A percentile compares a stretch with the other conserved stretches of the same genome.
Conservation (phyloP, 2,329 filamentous ascomycete species). For the Rhynchosporium secalis region DNA sequence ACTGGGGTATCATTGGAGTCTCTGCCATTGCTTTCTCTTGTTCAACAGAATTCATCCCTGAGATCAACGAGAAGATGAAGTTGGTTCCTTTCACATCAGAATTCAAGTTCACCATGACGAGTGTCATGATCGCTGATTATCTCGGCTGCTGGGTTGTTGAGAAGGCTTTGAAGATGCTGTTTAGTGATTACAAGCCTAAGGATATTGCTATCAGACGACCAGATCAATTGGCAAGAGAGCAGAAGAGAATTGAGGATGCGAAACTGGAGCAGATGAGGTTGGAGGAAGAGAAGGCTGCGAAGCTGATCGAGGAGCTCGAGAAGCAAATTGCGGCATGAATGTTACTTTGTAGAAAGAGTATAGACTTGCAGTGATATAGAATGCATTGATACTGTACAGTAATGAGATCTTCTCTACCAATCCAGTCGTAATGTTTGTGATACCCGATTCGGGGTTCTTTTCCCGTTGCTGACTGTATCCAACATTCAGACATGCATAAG, state of each 20-base stretch:
- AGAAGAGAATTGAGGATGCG: slow-evolving; percentile 63
- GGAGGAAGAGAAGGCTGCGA: slow-evolving; percentile 53
- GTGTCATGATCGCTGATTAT: slow-evolving; percentile 85
- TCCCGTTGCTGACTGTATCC: neutral
- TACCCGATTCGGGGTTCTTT: neutral
- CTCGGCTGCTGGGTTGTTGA: slow-evolving; percentile 85
- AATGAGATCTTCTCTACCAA: neutral
- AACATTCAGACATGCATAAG: neutral
- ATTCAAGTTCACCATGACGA: slow-evolving; percentile 85
- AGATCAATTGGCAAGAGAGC: slow-evolving; percentile 81
- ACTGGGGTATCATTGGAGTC: slow-evolving; percentile 90
- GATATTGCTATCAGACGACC: slow-evolving; percentile 86
- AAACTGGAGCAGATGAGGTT: slow-evolving; percentile 48
- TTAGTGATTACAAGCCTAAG: slow-evolving; percentile 89
- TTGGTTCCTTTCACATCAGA: slow-evolving; percentile 86
- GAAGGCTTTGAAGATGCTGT: slow-evolving; percentile 77
- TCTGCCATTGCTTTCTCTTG: slow-evolving; percentile 90
- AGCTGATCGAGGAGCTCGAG: slow-evolving; percentile 59
- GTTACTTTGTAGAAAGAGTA: slow-evolving; percentile 17
- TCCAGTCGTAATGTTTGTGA: neutral
- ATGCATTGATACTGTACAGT: slow-evolving; percentile 14
- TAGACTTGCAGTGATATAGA: slow-evolving; percentile 25
- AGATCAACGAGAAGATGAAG: slow-evolving; percentile 90
- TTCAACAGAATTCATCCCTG: slow-evolving; percentile 91
- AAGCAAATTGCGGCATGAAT: slow-evolving; percentile 52